Evolutionary conservation across 768 basidiomycete genomes (phyloP).

Genomic region (Naganishia kalamii): DNA sequence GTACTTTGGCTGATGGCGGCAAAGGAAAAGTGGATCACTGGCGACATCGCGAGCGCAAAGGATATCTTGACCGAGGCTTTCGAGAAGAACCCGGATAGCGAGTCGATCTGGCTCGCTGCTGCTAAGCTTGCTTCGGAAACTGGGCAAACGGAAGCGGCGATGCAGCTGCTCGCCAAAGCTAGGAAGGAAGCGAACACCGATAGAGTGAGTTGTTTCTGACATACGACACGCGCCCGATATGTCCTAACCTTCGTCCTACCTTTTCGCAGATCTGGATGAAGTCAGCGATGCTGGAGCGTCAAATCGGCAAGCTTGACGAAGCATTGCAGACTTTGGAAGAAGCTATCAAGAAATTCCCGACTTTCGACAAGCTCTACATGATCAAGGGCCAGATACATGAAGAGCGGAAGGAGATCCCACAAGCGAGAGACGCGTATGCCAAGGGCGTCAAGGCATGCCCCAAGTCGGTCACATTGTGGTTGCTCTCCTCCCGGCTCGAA

Average conservation of each 20-base stretch:
- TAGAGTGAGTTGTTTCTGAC: conserved; percentile 55
- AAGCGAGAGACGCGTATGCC: conserved; percentile 72
- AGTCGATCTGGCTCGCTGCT: conserved; percentile 95
- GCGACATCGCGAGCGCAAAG: conserved; percentile 84
- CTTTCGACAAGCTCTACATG: conserved; percentile 90
- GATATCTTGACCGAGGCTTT: conserved; percentile 83
- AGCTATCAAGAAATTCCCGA: conserved; percentile 76
- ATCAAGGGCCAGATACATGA: conserved; percentile 89
- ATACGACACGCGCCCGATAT: neutral
- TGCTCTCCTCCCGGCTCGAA: conserved; percentile 79
- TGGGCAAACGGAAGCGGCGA: conserved; percentile 75
- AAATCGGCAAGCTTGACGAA: conserved; percentile 66
- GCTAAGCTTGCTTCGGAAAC: conserved; percentile 96
- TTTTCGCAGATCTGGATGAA: conserved; percentile 92
- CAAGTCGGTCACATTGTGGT: conserved; percentile 78
- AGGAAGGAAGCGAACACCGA: conserved; percentile 86
- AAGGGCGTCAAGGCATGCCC: conserved; percentile 80
- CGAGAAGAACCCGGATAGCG: conserved; percentile 90
- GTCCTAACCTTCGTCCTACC: neutral
- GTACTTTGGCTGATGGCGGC: conserved; percentile 97
- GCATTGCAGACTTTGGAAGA: conserved; percentile 65
- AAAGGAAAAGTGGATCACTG: conserved; percentile 89
- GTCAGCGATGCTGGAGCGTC: conserved; percentile 87
- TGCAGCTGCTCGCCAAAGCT: conserved; percentile 79
- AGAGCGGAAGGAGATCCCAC: conserved; percentile 55